Evolutionary conservation across 2,329 filamentous ascomycete species (phyloP), one percentile per base, ranked within the genome.

Genomic region (Colletotrichum spinosum): DNA sequence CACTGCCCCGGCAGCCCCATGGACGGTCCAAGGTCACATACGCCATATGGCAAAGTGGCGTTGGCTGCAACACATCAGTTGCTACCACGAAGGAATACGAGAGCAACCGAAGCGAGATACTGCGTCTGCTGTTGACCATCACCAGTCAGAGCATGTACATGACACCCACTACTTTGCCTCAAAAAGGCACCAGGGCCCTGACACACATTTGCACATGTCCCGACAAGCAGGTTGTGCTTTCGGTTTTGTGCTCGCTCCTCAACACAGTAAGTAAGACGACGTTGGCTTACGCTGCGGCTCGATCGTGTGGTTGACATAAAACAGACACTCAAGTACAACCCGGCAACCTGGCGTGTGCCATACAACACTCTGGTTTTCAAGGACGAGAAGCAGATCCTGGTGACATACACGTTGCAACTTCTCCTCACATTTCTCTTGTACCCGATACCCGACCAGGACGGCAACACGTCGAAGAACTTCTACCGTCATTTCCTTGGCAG

Each of bases 21-120:
- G 88, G 88, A 58, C 93, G 91, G 73, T 86, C 87, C 68, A 97
- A 96, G 76, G 92, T 97, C 60, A 92, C 91, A 8, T 97, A 96
- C 78, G 91, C 93, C 58, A 98, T 99, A 75, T 99, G 96, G 96
- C 94, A 97, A 80, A 98, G 93, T 74, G 96, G 96, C 52, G 95
- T 99, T 37, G 96, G 96, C 12, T 98, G 95, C 82, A 97, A 97
- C 77, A 92, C 92, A 13, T 88, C 94, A 6, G 89, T 97, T 71
- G 90, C 90, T 9, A 95, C 94, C 4, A 97, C 90, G 56, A 97
- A 93, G 76, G 94, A 98, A 72, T 91, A 93, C 64, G 96, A 99
- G 80, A 97, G 86, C 80, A 97, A 97, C 77, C 88, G 96, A 65
- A 94, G 92, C 69, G 96, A 99, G 79, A 91, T 97, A 37, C 79